A percentile compares a stretch with the other conserved stretches of the same genome.
These are phyloP conservation scores for Pisolithus marmoratus DNA, from an alignment of 768 basidiomycete species.

Conservation along the genomic window DNA sequence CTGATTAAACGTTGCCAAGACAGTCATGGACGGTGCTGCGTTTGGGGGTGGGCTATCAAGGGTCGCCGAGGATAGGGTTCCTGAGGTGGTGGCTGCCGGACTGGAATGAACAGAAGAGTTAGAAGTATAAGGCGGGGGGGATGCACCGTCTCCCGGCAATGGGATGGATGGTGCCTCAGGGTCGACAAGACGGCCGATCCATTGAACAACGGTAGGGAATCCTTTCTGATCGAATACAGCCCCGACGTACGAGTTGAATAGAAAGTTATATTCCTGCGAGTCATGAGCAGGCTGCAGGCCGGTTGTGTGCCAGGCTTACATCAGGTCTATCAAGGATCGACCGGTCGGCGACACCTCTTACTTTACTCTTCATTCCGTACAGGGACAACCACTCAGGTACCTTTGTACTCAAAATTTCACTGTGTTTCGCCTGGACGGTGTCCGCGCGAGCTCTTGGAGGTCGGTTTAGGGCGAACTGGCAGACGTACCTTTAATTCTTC, in stretches of 20 bases:
- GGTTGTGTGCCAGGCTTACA: conserved; percentile 15
- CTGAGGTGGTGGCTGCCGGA: conserved; percentile 14
- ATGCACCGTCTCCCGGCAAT: conserved; percentile 13
- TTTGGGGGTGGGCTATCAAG: conserved; percentile 10
- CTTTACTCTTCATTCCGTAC: conserved; percentile 49
- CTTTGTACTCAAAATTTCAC: conserved; percentile 31
- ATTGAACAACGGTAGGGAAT: conserved; percentile 40
- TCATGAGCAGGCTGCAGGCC: conserved; percentile 3
- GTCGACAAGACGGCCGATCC: conserved; percentile 55
- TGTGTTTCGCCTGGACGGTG: conserved; percentile 16
- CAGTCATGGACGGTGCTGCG: conserved; percentile 25
- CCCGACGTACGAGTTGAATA: conserved; percentile 60
- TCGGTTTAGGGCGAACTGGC: not conserved
- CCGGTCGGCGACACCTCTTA: conserved; percentile 40
- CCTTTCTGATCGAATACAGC: conserved; percentile 61
- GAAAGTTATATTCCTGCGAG: conserved; percentile 46
- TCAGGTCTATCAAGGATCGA: conserved; percentile 32
- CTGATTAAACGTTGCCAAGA: conserved; percentile 48
- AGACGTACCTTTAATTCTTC: conserved; percentile 40
- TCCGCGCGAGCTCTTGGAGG: not conserved
- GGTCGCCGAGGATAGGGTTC: conserved; percentile 2
- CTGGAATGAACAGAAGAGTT: conserved; percentile 4
- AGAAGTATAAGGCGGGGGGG: conserved; percentile 22
- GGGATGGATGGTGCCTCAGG: conserved; percentile 32
- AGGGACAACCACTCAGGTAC: conserved; percentile 44